A percentile compares a stretch with the other conserved stretches of the same genome.
phyloP scores from a whole-genome alignment of 768 basidiomycete genomes.

The Suillus sp. region DNA sequence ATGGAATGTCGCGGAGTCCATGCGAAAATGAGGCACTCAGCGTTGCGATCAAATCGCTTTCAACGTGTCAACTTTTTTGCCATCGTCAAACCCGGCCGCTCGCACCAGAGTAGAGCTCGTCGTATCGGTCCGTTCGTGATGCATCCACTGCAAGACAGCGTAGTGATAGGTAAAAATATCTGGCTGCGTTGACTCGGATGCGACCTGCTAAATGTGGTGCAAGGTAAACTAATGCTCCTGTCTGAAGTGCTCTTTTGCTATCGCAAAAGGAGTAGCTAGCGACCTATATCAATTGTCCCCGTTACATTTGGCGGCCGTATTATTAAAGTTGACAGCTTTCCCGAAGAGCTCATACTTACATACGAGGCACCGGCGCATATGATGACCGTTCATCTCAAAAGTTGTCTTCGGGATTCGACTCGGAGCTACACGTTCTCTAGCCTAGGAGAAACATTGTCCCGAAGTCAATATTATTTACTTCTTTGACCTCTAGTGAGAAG shows the following conservation, averaged over 20 bases:
- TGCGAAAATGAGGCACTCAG: background rate
- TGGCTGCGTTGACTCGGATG: background rate
- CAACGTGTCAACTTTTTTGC: constrained; percentile 10
- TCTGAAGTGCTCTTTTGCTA: background rate
- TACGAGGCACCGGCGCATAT: constrained; percentile 13
- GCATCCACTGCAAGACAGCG: background rate
- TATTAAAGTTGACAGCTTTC: constrained; percentile 12
- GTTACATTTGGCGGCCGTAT: background rate
- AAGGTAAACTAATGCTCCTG: background rate
- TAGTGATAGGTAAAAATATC: background rate
- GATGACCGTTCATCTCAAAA: constrained; percentile 2
- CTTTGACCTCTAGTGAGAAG: constrained; percentile 9
- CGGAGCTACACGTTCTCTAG: constrained; percentile 1
- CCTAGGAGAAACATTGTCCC: constrained; percentile 15
- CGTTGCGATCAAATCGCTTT: constrained; percentile 4
- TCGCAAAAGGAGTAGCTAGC: background rate
- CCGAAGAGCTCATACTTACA: constrained; percentile 15
- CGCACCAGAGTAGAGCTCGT: background rate
- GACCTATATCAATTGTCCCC: constrained; percentile 4
- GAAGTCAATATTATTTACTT: constrained; percentile 13
- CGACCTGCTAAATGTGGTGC: background rate
- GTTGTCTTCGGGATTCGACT: constrained; percentile 10
- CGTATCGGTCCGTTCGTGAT: background rate
- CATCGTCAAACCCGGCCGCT: background rate
- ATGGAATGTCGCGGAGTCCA: background rate